Conservation (phyloP, 495 filamentous ascomycete genomes). For the Podospora didyma region DNA sequence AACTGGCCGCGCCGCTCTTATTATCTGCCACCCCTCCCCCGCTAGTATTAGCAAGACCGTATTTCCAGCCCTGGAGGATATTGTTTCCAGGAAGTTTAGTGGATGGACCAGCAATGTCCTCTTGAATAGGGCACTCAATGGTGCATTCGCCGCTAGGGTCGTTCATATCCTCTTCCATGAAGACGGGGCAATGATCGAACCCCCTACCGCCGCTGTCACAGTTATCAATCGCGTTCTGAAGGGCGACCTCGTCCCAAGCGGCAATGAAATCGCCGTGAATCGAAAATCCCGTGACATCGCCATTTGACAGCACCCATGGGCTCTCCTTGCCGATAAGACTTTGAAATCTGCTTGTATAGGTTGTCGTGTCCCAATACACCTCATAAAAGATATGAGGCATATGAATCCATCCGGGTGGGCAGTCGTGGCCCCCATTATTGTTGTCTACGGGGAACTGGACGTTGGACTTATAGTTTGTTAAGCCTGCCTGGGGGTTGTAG, state of each 20-base stretch:
- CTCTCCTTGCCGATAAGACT: constrained; percentile 52
- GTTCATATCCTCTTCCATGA: constrained; percentile 40
- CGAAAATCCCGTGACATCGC: constrained; percentile 52
- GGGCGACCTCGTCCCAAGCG: constrained; percentile 61
- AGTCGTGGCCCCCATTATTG: constrained; percentile 51
- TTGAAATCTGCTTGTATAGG: constrained; percentile 49
- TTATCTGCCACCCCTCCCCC: too few relatives aligned
- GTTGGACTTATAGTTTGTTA: constrained; percentile 46
- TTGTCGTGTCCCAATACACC: constrained; percentile 61
- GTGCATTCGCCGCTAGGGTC: constrained; percentile 40
- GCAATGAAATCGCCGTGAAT: constrained; percentile 71
- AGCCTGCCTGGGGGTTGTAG: constrained; percentile 56
- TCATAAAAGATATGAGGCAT: constrained; percentile 63
- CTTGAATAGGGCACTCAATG: constrained; percentile 39
- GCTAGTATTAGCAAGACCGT: constrained; percentile 19
- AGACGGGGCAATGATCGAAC: constrained; percentile 52
- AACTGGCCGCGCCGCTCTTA: too few relatives aligned
- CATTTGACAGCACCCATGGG: constrained; percentile 64
- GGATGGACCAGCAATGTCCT: constrained; percentile 27
- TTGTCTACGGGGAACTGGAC: constrained; percentile 47
- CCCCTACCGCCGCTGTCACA: constrained; percentile 52
- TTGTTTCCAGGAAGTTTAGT: constrained; percentile 60
- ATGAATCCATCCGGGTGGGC: constrained; percentile 58
- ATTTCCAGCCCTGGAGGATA: constrained; percentile 39
- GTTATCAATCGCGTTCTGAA: constrained; percentile 57